Percentiles rank a stretch among this genome's conserved stretches.
Evolutionary conservation across 352 stramenopile species (phyloP).

Genomic region (Globisporangium acanthophoron): DNA sequence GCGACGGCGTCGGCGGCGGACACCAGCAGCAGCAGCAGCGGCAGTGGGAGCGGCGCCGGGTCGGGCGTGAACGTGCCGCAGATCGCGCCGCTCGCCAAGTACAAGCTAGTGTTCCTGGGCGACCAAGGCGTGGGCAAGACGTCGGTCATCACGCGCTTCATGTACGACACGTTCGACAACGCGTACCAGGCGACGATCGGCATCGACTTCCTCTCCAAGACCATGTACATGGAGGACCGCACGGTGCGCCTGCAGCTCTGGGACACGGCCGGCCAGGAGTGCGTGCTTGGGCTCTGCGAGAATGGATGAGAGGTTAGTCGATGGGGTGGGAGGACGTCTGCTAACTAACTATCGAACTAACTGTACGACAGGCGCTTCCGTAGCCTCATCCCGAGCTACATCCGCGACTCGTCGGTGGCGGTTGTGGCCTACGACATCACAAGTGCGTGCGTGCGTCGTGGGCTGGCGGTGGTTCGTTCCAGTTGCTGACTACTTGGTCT

Average conservation of each 20-base stretch:
- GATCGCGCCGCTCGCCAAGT: slow-evolving; percentile 91
- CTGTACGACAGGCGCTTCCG: slow-evolving; percentile 66
- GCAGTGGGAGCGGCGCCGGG: slow-evolving; percentile 7
- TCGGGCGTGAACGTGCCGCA: slow-evolving; percentile 55
- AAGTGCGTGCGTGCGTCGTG: slow-evolving; percentile 52
- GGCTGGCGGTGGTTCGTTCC: not conserved
- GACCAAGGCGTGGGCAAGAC: slow-evolving; percentile 99
- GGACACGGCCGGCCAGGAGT: slow-evolving; percentile 98
- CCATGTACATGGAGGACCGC: slow-evolving; percentile 97
- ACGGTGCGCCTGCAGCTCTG: slow-evolving; percentile 98
- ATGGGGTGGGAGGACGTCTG: not conserved
- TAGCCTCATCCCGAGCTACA: slow-evolving; percentile 96
- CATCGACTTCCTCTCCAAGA: slow-evolving; percentile 99
- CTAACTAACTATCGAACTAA: too few relatives aligned
- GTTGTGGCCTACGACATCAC: slow-evolving; percentile 99
- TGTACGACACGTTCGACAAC: slow-evolving; percentile 98
- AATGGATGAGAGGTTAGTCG: too few relatives aligned
- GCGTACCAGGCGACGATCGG: slow-evolving; percentile 99
- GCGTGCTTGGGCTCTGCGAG: slow-evolving; percentile 13
- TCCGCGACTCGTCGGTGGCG: slow-evolving; percentile 98
- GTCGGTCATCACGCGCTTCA: slow-evolving; percentile 99
- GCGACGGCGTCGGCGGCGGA: not conserved
- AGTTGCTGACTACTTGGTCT: not conserved
- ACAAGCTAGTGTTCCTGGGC: slow-evolving; percentile 94
- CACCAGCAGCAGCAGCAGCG: slow-evolving; percentile 4